phyloP scores from a whole-genome alignment of 768 basidiomycete genomes.

The Cystofilobasidium capitatum region DNA sequence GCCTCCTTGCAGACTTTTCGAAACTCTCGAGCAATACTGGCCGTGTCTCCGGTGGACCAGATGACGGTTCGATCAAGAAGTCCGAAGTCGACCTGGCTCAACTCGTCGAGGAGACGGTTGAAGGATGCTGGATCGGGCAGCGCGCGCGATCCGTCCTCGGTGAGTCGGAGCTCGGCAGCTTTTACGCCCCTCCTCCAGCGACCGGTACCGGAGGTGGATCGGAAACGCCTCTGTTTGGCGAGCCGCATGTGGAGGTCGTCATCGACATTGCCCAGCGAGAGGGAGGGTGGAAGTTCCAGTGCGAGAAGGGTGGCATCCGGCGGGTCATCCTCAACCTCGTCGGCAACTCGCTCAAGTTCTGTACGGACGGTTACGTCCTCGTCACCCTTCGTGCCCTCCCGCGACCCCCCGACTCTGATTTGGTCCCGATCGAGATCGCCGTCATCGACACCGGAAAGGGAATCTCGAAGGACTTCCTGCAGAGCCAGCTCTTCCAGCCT shows the following conservation, averaged over 20 bases:
- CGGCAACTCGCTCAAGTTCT: conserved; percentile 67
- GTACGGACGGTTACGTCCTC: conserved; percentile 78
- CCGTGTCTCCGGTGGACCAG: conserved; percentile 44
- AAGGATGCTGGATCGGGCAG: conserved; percentile 89
- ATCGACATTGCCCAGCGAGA: conserved; percentile 62
- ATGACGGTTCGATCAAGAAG: conserved; percentile 52
- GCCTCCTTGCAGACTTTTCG: too few species aligned
- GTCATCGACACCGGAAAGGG: conserved; percentile 91
- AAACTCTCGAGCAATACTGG: conserved; percentile 68
- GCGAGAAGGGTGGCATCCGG: conserved; percentile 85
- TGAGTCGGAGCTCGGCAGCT: conserved; percentile 76
- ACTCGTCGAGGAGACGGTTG: conserved; percentile 47
- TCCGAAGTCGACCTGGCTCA: conserved; percentile 44
- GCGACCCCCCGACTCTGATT: conserved; percentile 43
- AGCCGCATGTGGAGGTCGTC: conserved; percentile 43
- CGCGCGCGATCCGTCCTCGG: conserved; percentile 60
- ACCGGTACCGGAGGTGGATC: conserved; percentile 39
- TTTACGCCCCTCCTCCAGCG: conserved; percentile 70
- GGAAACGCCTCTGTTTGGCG: conserved; percentile 35
- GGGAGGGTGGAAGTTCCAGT: conserved; percentile 75
- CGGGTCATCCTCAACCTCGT: conserved; percentile 90
- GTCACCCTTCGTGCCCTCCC: conserved; percentile 68
- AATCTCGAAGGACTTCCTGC: conserved; percentile 84
- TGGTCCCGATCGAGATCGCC: conserved; percentile 65
- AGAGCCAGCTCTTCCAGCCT: conserved; percentile 71